Evolutionary conservation across 257 asterid genomes (phyloP), one percentile per base, ranked within the genome.

Genomic region (Lithospermum erythrorhizon): DNA sequence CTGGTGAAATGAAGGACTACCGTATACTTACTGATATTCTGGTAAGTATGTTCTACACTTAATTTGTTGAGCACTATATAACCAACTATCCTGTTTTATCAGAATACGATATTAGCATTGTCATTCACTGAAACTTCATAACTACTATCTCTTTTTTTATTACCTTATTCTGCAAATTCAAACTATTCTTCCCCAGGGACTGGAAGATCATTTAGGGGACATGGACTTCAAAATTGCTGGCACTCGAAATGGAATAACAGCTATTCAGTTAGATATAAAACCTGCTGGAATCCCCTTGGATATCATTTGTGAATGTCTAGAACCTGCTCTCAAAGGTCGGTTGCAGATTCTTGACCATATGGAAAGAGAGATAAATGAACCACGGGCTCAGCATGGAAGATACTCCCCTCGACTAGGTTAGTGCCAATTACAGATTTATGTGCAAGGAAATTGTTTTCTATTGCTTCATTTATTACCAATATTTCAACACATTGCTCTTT

Each of bases 161-260:
- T 56, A 54, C 58, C 58, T 59, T 30, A 48, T 70, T 47, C 65
- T 55, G 61, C 2, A 35, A 35, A 35, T 35, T 35, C 45, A 35
- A 35, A 35, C 13, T 35, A 35, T 7, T 58, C 54, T 63, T 66
- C 29, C 17, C 16, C 63, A 91, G 98, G 98, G 98, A 65, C 78
- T 93, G 84, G 98, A 93, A 76, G 98, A 93, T 84, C 98, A 93
- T 77, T 72, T 93, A 58, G 97, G 97, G 70, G 98, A 93, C 68
- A 93, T 93, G 94, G 97, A 93, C 83, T 93, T 93, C 73, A 93
- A 93, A 78, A 83, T 93, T 75, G 87, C 98, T 68, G 98, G 97
- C 68, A 93, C 98, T 51, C 87, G 89, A 60, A 80, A 79, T 70
- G 98, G 98, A 68, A 55, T 93, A 62, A 93, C 98, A 10, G 84